Conservation (phyloP, 306 rosid species). For the Abrus pulchellus region DNA sequence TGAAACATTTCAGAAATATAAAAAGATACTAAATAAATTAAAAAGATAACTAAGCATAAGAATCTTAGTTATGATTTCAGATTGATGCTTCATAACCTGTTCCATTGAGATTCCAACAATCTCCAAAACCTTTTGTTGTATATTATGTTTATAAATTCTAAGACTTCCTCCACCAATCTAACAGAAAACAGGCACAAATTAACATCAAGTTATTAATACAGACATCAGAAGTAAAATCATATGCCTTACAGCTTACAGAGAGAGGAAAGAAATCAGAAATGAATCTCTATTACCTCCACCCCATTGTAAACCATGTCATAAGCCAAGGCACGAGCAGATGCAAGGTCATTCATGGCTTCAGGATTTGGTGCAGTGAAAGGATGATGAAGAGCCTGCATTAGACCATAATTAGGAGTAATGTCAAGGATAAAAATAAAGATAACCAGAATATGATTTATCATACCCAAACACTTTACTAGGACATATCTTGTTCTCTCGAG, state of each 20-base stretch:
- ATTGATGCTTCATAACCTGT: slow-evolving; percentile 65
- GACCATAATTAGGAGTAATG: slow-evolving; percentile 15
- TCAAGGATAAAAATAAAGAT: slow-evolving; percentile 25
- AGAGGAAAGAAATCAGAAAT: slow-evolving; percentile 14
- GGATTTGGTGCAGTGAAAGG: slow-evolving; percentile 99
- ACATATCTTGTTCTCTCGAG: background rate
- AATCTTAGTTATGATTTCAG: slow-evolving; percentile 6
- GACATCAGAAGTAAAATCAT: slow-evolving; percentile 8
- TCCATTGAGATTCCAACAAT: slow-evolving; percentile 87
- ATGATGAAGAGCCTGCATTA: slow-evolving; percentile 89
- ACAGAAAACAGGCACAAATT: slow-evolving; percentile 42
- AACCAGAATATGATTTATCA: slow-evolving; percentile 18
- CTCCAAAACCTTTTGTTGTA: slow-evolving; percentile 90
- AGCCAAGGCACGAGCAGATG: slow-evolving; percentile 96
- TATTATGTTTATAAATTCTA: slow-evolving; percentile 88
- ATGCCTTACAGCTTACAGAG: slow-evolving; percentile 40
- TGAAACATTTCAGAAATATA: slow-evolving; percentile 17
- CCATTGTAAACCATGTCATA: slow-evolving; percentile 99
- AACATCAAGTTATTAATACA: slow-evolving; percentile 29
- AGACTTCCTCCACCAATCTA: slow-evolving; percentile 98
- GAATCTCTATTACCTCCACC: slow-evolving; percentile 75
- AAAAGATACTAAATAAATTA: slow-evolving; percentile 12
- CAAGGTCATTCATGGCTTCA: slow-evolving; percentile 83
- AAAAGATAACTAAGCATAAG: slow-evolving; percentile 8
- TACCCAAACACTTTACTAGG: slow-evolving; percentile 16